These are phyloP conservation scores for Fennellomyces sp. DNA, from an alignment of 371 early-diverging fungal species.

Conservation along the genomic window DNA sequence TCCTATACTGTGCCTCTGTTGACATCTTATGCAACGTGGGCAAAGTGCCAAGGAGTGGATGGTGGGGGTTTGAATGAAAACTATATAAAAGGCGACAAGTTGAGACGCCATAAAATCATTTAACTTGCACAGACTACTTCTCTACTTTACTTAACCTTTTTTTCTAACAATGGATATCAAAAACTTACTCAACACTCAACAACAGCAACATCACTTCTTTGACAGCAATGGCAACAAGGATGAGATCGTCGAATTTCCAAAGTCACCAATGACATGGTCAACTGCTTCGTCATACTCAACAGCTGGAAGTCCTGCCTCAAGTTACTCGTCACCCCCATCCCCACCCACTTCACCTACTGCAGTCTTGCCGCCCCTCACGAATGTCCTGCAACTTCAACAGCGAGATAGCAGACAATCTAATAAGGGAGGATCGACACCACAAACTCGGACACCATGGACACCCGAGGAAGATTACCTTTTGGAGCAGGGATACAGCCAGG, in stretches of 20 bases:
- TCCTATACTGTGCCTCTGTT: background rate
- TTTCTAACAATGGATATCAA: slow-evolving; percentile 21
- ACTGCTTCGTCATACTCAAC: slow-evolving; percentile 13
- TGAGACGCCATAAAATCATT: background rate
- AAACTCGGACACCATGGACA: slow-evolving; percentile 56
- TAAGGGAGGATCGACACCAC: slow-evolving; percentile 17
- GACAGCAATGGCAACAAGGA: background rate
- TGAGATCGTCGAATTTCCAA: slow-evolving; percentile 5
- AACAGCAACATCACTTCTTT: slow-evolving; percentile 7
- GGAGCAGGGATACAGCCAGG: slow-evolving; percentile 48
- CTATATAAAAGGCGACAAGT: background rate
- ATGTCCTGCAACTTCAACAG: background rate
- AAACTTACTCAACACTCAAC: slow-evolving; percentile 13
- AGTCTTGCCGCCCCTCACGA: background rate
- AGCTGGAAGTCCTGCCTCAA: slow-evolving; percentile 7
- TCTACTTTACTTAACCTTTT: background rate
- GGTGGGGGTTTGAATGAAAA: background rate
- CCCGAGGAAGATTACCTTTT: slow-evolving; percentile 50
- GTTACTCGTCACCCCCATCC: slow-evolving; percentile 12
- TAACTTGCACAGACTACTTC: background rate
- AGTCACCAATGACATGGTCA: slow-evolving; percentile 11
- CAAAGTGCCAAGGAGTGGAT: background rate
- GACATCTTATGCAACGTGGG: slow-evolving; percentile 3
- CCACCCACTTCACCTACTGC: slow-evolving; percentile 7
- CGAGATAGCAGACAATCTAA: background rate